These are phyloP conservation scores for Apophysomyces elegans DNA, from an alignment of 371 early-diverging fungal species.

Conservation along the genomic window DNA sequence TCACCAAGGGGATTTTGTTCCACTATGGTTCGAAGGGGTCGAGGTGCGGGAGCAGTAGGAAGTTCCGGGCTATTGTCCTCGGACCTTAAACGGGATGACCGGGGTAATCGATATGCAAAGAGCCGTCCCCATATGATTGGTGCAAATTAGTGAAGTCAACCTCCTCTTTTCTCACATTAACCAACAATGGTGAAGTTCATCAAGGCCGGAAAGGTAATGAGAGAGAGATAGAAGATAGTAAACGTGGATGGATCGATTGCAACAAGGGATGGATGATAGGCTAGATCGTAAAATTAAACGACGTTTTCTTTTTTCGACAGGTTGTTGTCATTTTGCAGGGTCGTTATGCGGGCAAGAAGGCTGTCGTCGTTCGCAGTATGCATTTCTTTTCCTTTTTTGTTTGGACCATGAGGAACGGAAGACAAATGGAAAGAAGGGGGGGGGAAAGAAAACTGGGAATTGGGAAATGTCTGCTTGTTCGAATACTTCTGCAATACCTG, in stretches of 20 bases:
- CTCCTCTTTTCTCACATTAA: slow-evolving; percentile 10
- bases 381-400: slow-evolving; percentile 18
- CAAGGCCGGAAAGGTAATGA: slow-evolving; percentile 25
- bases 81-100: too few relatives aligned
- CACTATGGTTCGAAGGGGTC: too few relatives aligned
- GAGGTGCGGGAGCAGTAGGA: too few relatives aligned
- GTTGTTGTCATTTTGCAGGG: slow-evolving; percentile 97
- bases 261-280: not conserved
- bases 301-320: slow-evolving; percentile 43
- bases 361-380: slow-evolving; percentile 95
- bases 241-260: slow-evolving; percentile 12
- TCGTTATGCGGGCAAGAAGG: slow-evolving; percentile 98
- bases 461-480: not conserved
- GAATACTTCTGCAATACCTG: not conserved
- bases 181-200: slow-evolving; percentile 26
- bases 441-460: not conserved
- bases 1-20: too few relatives aligned
- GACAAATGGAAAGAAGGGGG: not conserved
- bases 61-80: too few relatives aligned
- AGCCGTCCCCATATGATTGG: too few relatives aligned
- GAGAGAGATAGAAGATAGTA: not conserved
- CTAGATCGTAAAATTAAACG: not conserved
- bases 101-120: too few relatives aligned
- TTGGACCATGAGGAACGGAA: too few relatives aligned
- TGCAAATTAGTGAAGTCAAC: not conserved